These are phyloP conservation scores for Mycosphaerella sp. DNA, from an alignment of 2,329 filamentous ascomycete genomes.

Conservation along the genomic window DNA sequence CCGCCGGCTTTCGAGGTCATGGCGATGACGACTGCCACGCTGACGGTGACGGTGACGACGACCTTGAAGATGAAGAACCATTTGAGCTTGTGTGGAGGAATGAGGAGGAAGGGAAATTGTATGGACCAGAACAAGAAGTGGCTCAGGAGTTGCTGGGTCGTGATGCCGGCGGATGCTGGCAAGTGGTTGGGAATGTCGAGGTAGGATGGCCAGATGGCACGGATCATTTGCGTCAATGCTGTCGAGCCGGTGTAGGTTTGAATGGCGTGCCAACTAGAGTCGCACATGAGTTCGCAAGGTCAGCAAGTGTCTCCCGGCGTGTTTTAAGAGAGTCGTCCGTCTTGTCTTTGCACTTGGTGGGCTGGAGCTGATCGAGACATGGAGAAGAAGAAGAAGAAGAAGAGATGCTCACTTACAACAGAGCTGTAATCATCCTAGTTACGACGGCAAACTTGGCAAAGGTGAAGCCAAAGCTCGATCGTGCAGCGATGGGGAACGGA, in stretches of 20 bases:
- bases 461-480: constrained; percentile 54
- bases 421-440: constrained; percentile 48
- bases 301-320: too few relatives aligned
- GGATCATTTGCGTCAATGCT: constrained; percentile 47
- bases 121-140: constrained; percentile 55
- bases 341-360: too few relatives aligned
- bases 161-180: constrained; percentile 48
- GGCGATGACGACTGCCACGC: constrained; percentile 44
- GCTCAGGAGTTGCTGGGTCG: constrained; percentile 50
- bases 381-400: too few relatives aligned
- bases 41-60: constrained; percentile 47
- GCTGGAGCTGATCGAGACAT: too few relatives aligned
- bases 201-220: constrained; percentile 55
- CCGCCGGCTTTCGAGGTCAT: constrained; percentile 29
- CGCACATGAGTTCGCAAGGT: too few relatives aligned
- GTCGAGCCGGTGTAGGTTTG: constrained; percentile 59
- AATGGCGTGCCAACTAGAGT: constrained; percentile 57
- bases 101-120: constrained; percentile 49
- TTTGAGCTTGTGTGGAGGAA: constrained; percentile 48
- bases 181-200: constrained; percentile 49
- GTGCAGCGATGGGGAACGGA: constrained; percentile 52
- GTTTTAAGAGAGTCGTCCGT: too few relatives aligned
- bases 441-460: constrained; percentile 52
- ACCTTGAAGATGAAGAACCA: constrained; percentile 34
- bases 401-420: constrained; percentile 35